Evolutionary conservation across 2,329 filamentous ascomycete species (phyloP).

Genomic region (Ambrosiella beaveri): DNA sequence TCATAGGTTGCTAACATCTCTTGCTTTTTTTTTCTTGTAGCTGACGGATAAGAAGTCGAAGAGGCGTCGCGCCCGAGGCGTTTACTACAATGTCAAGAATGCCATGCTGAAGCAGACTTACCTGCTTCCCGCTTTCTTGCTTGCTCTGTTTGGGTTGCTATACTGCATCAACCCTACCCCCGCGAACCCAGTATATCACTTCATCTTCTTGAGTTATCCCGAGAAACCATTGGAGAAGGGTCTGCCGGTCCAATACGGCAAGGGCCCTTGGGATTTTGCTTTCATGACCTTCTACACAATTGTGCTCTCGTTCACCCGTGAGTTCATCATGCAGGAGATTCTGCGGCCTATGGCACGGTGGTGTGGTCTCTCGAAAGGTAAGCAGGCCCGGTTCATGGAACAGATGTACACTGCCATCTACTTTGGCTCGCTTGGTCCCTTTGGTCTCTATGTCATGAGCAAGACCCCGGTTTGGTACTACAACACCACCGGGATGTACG

Average conservation of each 20-base stretch:
- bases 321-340: slow-evolving; percentile 87
- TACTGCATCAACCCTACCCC: slow-evolving; percentile 63
- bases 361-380: slow-evolving; percentile 55
- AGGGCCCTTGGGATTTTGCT: slow-evolving; percentile 70
- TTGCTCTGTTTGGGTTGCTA: slow-evolving; percentile 42
- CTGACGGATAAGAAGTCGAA: slow-evolving; percentile 23
- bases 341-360: slow-evolving; percentile 58
- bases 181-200: slow-evolving; percentile 61
- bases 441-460: slow-evolving; percentile 80
- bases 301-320: slow-evolving; percentile 79
- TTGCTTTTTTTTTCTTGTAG: neutral
- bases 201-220: slow-evolving; percentile 81
- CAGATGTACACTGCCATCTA: slow-evolving; percentile 89
- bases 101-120: slow-evolving; percentile 44
- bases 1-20: slow-evolving; percentile 7
- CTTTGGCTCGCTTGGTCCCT: slow-evolving; percentile 66
- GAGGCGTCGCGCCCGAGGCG: slow-evolving; percentile 36
- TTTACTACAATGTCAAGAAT: slow-evolving; percentile 31
- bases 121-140: slow-evolving; percentile 49
- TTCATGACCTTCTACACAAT: slow-evolving; percentile 83
- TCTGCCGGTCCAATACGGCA: slow-evolving; percentile 57
- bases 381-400: slow-evolving; percentile 88
- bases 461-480: slow-evolving; percentile 91
- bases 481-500: slow-evolving; percentile 81
- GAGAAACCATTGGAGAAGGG: slow-evolving; percentile 25